phyloP scores from a whole-genome alignment of 768 basidiomycete species.

The Russula sp. region DNA sequence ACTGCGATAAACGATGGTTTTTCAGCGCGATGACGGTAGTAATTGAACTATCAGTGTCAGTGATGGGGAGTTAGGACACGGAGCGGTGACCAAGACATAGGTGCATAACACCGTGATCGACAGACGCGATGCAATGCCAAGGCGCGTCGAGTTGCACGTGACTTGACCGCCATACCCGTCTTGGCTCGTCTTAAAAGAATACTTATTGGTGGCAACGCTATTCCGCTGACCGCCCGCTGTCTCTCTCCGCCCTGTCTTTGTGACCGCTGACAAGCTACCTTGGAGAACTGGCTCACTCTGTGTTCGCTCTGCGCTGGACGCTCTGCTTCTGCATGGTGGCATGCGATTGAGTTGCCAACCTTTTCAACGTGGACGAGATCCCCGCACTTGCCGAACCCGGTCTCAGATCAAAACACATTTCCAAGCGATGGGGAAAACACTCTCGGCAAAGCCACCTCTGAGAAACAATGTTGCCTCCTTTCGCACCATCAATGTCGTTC shows the following conservation, averaged over 20 bases:
- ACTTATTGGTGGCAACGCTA: background rate
- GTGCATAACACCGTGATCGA: background rate
- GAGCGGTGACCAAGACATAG: background rate
- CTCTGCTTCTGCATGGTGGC: constrained; percentile 9
- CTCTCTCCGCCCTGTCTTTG: background rate
- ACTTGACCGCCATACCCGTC: background rate
- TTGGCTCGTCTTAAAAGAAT: background rate
- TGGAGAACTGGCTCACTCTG: background rate
- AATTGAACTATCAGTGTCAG: background rate
- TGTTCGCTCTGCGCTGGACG: constrained; percentile 14
- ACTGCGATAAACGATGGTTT: background rate
- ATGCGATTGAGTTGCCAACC: constrained; percentile 12
- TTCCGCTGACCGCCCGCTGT: background rate
- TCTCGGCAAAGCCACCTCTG: background rate
- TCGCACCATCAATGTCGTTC: constrained; percentile 15
- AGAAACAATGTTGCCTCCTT: constrained; percentile 1
- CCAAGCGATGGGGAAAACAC: background rate
- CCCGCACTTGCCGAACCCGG: background rate
- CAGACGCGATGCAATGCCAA: background rate
- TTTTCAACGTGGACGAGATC: background rate
- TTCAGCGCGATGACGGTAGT: background rate
- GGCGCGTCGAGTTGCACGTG: constrained; percentile 15
- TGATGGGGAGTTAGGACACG: background rate
- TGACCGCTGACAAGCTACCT: background rate
- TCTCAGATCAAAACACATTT: background rate